These are phyloP conservation scores for Trematosphaeria pertusa DNA, from an alignment of 2,329 filamentous ascomycete species.

Conservation along the genomic window DNA sequence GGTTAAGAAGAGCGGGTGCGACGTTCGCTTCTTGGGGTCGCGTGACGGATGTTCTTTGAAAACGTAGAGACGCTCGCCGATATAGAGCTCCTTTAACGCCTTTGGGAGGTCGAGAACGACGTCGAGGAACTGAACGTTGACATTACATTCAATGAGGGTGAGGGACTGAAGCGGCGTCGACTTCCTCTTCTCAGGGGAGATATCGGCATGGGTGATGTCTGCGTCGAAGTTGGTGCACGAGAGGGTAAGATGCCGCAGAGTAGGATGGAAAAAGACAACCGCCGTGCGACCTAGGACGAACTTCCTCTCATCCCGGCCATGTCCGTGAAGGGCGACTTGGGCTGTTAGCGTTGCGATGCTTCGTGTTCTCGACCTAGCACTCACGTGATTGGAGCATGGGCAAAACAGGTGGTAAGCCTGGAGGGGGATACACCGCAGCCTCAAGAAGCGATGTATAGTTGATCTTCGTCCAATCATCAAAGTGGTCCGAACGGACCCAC, in stretches of 20 bases:
- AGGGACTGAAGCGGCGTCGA: conserved; percentile 40
- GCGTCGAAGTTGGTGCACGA: conserved; percentile 42
- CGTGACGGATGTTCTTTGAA: conserved; percentile 33
- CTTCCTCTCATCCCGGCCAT: conserved; percentile 33
- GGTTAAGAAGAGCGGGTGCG: conserved; percentile 31
- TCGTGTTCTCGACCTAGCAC: conserved; percentile 6
- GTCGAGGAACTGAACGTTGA: conserved; percentile 35
- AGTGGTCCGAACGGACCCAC: conserved; percentile 29
- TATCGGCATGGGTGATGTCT: conserved; percentile 15
- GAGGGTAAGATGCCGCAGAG: conserved; percentile 38
- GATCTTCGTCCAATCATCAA: conserved; percentile 38
- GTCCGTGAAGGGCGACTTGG: conserved; percentile 42
- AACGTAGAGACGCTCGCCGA: conserved; percentile 40
- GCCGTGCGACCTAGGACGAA: conserved; percentile 34
- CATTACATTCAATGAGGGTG: conserved; percentile 47
- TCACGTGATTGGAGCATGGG: conserved; percentile 41
- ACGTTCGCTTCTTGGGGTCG: conserved; percentile 26
- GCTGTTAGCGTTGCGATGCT: conserved; percentile 14
- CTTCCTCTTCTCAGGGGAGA: conserved; percentile 24
- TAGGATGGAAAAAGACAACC: conserved; percentile 43
- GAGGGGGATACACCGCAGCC: conserved; percentile 27
- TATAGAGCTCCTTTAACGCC: conserved; percentile 38
- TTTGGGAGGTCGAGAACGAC: conserved; percentile 39
- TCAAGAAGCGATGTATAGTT: conserved; percentile 41
- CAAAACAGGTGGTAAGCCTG: conserved; percentile 20